Evolutionary conservation across 2,329 filamentous ascomycete genomes (phyloP).

Genomic region (Blastomyces percursus): DNA sequence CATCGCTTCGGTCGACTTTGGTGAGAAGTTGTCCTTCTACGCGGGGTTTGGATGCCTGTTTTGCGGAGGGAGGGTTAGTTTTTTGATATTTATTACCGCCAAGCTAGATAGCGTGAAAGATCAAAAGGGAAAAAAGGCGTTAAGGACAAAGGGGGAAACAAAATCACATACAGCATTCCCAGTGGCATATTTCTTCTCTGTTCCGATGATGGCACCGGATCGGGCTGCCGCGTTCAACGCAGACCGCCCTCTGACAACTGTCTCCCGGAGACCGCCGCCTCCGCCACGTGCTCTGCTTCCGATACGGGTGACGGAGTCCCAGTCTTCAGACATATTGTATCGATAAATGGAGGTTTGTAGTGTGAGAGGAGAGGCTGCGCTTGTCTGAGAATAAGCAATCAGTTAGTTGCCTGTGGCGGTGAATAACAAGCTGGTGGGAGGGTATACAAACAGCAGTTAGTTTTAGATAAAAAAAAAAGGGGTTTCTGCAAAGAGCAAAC

Average conservation of each 20-base stretch:
- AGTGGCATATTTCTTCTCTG: slow-evolving; percentile 81
- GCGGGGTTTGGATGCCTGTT: slow-evolving; percentile 35
- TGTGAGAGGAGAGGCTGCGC: background rate
- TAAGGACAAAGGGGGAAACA: slow-evolving; percentile 15
- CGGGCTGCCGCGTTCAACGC: slow-evolving; percentile 85
- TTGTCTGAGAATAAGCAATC: background rate
- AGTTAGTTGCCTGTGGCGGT: background rate
- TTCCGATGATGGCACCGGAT: slow-evolving; percentile 61
- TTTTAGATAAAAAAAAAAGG: background rate
- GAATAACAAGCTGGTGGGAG: background rate
- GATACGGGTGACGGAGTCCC: slow-evolving; percentile 86
- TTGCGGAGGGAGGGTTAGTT: background rate
- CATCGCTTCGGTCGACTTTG: slow-evolving; percentile 94
- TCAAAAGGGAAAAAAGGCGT: background rate
- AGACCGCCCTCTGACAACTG: slow-evolving; percentile 72
- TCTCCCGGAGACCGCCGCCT: slow-evolving; percentile 60
- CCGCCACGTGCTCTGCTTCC: slow-evolving; percentile 69
- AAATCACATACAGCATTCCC: slow-evolving; percentile 64
- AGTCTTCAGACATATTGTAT: slow-evolving; percentile 48
- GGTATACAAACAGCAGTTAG: background rate
- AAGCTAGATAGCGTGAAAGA: background rate
- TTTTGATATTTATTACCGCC: background rate
- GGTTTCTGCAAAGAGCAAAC: background rate
- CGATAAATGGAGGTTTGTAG: background rate
- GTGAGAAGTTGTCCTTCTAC: slow-evolving; percentile 89